A percentile compares a stretch with the other conserved stretches of the same genome.
Evolutionary conservation across 768 basidiomycete species (phyloP).

Genomic region (Mycena galericulata): DNA sequence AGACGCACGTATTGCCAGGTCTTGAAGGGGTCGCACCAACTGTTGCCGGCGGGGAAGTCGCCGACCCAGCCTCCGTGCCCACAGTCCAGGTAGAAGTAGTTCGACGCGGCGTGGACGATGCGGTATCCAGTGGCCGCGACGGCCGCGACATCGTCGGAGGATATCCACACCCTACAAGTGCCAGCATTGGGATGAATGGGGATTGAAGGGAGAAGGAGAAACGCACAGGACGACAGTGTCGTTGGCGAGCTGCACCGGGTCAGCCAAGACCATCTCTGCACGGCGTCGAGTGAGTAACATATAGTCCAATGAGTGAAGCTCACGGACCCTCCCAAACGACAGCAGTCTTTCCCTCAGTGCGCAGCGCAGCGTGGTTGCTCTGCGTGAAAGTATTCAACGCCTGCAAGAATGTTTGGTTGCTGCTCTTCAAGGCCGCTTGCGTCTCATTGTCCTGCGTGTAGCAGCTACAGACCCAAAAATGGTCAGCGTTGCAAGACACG

Average conservation of each 20-base stretch:
- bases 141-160: slow-evolving; percentile 51
- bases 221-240: slow-evolving; percentile 56
- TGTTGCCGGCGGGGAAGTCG: slow-evolving; percentile 46
- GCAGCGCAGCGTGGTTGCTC: slow-evolving; percentile 58
- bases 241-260: slow-evolving; percentile 54
- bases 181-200: neutral
- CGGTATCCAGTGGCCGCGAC: slow-evolving; percentile 55
- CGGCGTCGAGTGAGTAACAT: neutral
- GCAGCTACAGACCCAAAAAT: slow-evolving; percentile 36
- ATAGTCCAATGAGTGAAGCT: neutral
- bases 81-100: slow-evolving; percentile 70
- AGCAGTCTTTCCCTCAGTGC: slow-evolving; percentile 61
- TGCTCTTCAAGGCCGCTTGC: slow-evolving; percentile 51
- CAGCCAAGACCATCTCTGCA: slow-evolving; percentile 62
- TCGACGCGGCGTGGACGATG: slow-evolving; percentile 60
- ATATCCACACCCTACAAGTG: slow-evolving; percentile 58
- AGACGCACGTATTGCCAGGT: slow-evolving; percentile 59
- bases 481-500: neutral
- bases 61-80: slow-evolving; percentile 64
- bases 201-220: neutral
- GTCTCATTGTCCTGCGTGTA: slow-evolving; percentile 62
- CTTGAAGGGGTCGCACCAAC: slow-evolving; percentile 67
- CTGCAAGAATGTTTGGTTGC: slow-evolving; percentile 55
- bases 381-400: slow-evolving; percentile 62
- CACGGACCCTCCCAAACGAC: slow-evolving; percentile 69